These are phyloP conservation scores for Diaporthe ilicicola DNA, from an alignment of 2,329 filamentous ascomycete genomes.

Conservation along the genomic window DNA sequence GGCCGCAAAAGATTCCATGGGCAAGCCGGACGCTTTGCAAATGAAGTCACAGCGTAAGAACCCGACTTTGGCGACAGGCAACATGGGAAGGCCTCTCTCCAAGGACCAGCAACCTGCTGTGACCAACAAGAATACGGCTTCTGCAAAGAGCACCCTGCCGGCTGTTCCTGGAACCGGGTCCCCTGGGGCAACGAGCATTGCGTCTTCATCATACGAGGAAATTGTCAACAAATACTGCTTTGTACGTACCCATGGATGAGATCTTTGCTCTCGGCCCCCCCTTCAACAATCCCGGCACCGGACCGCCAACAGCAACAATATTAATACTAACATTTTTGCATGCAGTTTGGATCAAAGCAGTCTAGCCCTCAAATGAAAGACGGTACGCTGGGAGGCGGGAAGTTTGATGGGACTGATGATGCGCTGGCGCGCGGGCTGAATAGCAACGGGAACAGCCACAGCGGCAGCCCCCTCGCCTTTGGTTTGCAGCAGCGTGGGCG, in stretches of 20 bases:
- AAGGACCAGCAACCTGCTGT: slow-evolving; percentile 26
- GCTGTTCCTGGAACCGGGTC: slow-evolving; percentile 57
- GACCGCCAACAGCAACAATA: slow-evolving; percentile 37
- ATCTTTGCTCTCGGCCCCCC: slow-evolving; percentile 35
- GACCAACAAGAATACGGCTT: slow-evolving; percentile 32
- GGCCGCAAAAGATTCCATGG: slow-evolving; percentile 71
- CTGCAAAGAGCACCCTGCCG: slow-evolving; percentile 39
- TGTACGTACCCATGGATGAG: slow-evolving; percentile 78
- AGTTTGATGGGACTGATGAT: slow-evolving; percentile 54
- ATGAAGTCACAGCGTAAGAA: slow-evolving; percentile 60
- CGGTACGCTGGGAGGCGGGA: slow-evolving; percentile 52
- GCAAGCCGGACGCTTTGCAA: slow-evolving; percentile 66
- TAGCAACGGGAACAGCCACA: slow-evolving; percentile 47
- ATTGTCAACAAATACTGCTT: slow-evolving; percentile 99
- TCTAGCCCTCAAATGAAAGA: slow-evolving; percentile 60
- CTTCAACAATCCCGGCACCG: slow-evolving; percentile 37
- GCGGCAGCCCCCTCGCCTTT: slow-evolving; percentile 48
- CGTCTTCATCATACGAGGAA: slow-evolving; percentile 93
- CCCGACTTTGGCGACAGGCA: slow-evolving; percentile 32
- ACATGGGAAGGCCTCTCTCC: slow-evolving; percentile 14
- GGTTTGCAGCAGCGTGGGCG: slow-evolving; percentile 43
- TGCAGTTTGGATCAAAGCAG: slow-evolving; percentile 70
- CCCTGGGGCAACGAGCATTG: slow-evolving; percentile 63
- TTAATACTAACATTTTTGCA: slow-evolving; percentile 49
- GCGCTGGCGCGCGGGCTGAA: slow-evolving; percentile 44